Evolutionary conservation across 768 basidiomycete species (phyloP).

Genomic region (Boletus rubroflammeus): DNA sequence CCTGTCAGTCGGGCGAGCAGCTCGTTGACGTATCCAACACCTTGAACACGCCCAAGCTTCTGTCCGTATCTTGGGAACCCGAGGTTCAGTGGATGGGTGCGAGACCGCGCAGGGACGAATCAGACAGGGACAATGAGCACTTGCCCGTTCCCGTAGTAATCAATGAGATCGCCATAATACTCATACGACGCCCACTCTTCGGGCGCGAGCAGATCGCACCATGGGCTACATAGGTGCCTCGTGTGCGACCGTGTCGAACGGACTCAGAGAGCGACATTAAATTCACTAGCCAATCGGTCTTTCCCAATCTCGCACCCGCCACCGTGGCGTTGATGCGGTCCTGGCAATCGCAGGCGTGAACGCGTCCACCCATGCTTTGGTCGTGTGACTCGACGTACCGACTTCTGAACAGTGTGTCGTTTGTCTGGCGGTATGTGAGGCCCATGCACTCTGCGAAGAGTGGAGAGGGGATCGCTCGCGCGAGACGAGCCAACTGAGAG

Average conservation of each 20-base stretch:
- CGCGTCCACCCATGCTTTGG: constrained; percentile 45
- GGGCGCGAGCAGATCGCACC: constrained; percentile 61
- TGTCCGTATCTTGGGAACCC: constrained; percentile 56
- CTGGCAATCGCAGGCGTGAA: constrained; percentile 54
- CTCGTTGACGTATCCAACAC: constrained; percentile 85
- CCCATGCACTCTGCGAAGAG: not conserved
- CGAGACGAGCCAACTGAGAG: constrained; percentile 44
- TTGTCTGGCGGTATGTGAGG: constrained; percentile 34
- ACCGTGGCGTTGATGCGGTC: constrained; percentile 55
- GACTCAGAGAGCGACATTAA: not conserved
- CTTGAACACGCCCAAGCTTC: constrained; percentile 65
- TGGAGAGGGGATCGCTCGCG: not conserved
- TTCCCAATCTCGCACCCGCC: constrained; percentile 56
- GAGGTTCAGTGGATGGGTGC: not conserved
- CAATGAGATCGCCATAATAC: constrained; percentile 64
- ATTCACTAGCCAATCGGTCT: constrained; percentile 39
- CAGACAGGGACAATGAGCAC: not conserved
- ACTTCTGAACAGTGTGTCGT: constrained; percentile 65
- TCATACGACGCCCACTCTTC: constrained; percentile 63
- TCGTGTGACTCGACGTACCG: constrained; percentile 40
- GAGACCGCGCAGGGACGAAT: not conserved
- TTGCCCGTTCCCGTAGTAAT: constrained; percentile 73
- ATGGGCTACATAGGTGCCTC: constrained; percentile 51
- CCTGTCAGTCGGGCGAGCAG: constrained; percentile 73
- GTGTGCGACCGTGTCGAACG: constrained; percentile 21